Percentiles rank a stretch among this genome's conserved stretches.
Evolutionary conservation across 306 rosid species (phyloP).

Genomic region (Quercus ilex): DNA sequence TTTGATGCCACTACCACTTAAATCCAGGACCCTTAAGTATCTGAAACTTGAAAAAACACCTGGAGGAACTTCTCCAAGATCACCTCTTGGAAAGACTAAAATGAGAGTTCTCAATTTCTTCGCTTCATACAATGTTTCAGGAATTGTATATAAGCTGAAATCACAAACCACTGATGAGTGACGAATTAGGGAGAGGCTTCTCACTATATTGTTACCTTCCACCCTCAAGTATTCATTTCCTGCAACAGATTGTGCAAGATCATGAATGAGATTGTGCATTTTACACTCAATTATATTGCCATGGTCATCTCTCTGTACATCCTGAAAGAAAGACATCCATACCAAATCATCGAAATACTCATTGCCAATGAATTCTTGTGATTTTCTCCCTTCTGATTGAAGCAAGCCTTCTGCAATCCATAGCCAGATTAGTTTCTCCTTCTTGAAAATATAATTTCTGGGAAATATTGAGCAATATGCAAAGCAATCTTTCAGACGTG

Average conservation of each 20-base stretch:
- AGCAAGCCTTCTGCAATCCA: slow-evolving; percentile 32
- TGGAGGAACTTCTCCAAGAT: slow-evolving; percentile 8
- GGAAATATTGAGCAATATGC: slow-evolving; percentile 29
- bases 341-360: slow-evolving; percentile 22
- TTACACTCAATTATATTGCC: slow-evolving; percentile 8
- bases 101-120: slow-evolving; percentile 14
- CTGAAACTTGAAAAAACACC: slow-evolving; percentile 9
- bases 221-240: slow-evolving; percentile 20
- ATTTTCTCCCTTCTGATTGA: neutral
- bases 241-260: slow-evolving; percentile 13
- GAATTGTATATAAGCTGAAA: neutral
- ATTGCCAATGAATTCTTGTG: slow-evolving; percentile 17
- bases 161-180: slow-evolving; percentile 24
- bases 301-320: neutral
- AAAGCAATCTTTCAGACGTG: slow-evolving; percentile 22
- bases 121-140: slow-evolving; percentile 8
- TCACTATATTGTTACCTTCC: neutral
- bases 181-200: slow-evolving; percentile 5
- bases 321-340: slow-evolving; percentile 33
- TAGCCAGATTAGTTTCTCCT: slow-evolving; percentile 22
- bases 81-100: slow-evolving; percentile 6
- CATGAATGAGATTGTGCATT: slow-evolving; percentile 29
- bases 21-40: slow-evolving; percentile 15
- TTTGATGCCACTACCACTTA: slow-evolving; percentile 15
- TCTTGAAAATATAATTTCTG: slow-evolving; percentile 23